A percentile compares a stretch with the other conserved stretches of the same genome.
Conservation (phyloP, 2,329 filamentous ascomycete genomes). For the Coniochaeta sp. region DNA sequence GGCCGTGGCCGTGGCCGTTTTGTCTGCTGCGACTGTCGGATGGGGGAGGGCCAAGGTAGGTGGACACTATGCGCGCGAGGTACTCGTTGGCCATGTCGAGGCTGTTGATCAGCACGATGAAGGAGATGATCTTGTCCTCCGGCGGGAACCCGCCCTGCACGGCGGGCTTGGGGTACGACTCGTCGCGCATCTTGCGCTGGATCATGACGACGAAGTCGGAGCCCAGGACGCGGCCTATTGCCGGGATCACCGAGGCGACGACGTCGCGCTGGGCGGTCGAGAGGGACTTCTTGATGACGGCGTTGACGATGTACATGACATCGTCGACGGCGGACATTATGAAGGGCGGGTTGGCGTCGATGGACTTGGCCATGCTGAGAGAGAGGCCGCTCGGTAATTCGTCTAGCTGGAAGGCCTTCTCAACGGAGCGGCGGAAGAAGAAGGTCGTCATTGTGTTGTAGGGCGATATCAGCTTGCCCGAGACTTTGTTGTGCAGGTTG, state of each 20-base stretch:
- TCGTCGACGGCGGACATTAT: conserved; percentile 96
- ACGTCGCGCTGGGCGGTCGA: conserved; percentile 79
- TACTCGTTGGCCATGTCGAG: conserved; percentile 91
- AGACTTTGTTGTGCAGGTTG: conserved; percentile 72
- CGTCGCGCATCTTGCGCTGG: conserved; percentile 94
- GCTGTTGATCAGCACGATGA: conserved; percentile 92
- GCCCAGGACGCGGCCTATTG: conserved; percentile 70
- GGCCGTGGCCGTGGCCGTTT: conserved; percentile 22
- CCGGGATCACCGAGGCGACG: conserved; percentile 70
- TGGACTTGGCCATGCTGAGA: conserved; percentile 62
- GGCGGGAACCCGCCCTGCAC: conserved; percentile 77
- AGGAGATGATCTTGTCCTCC: conserved; percentile 80
- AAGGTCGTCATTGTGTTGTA: conserved; percentile 94
- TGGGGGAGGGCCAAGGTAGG: conserved; percentile 43
- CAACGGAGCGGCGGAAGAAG: conserved; percentile 92
- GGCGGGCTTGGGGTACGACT: conserved; percentile 77
- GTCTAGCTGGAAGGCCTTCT: conserved; percentile 95
- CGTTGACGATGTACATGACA: conserved; percentile 98
- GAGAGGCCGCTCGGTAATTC: conserved; percentile 77
- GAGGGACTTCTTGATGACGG: conserved; percentile 78
- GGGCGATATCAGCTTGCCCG: conserved; percentile 64
- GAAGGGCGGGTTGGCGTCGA: conserved; percentile 75
- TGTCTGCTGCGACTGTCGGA: no score
- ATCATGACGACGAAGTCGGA: conserved; percentile 95
- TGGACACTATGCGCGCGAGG: conserved; percentile 73